phyloP scores from a whole-genome alignment of 2,329 filamentous ascomycete species.

The Metarhizium anisopliae region DNA sequence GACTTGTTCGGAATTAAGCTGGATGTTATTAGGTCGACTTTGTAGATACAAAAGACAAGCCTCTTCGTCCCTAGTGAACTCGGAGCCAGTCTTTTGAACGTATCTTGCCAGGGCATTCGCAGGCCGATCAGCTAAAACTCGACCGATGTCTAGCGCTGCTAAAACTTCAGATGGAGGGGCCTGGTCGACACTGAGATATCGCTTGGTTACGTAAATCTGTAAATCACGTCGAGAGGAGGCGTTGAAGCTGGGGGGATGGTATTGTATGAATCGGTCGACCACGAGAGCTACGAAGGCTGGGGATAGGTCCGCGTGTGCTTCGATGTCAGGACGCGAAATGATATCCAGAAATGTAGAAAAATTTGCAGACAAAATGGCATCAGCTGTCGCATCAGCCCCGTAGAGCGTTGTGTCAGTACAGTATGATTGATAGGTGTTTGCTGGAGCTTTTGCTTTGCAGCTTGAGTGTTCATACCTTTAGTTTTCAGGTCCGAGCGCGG shows the following conservation, averaged over 20 bases:
- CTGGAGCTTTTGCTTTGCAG: not conserved
- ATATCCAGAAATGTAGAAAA: conserved; percentile 69
- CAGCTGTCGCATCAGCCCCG: conserved; percentile 44
- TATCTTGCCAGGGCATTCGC: conserved; percentile 51
- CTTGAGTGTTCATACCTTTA: conserved; percentile 58
- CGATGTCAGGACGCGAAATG: conserved; percentile 55
- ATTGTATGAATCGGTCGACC: conserved; percentile 77
- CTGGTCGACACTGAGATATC: conserved; percentile 57
- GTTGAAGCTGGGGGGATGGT: conserved; percentile 79
- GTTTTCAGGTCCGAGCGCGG: conserved; percentile 72
- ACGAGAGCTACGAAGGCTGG: conserved; percentile 68
- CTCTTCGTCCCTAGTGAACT: conserved; percentile 69
- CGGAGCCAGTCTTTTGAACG: conserved; percentile 66
- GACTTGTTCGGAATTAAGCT: conserved; percentile 73
- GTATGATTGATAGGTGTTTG: not conserved
- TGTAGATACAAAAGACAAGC: conserved; percentile 47
- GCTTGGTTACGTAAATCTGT: conserved; percentile 54
- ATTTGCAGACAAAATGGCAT: conserved; percentile 79
- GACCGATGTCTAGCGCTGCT: conserved; percentile 59
- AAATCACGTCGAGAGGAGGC: conserved; percentile 64
- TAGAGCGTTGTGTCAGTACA: not conserved
- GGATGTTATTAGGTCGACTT: conserved; percentile 41
- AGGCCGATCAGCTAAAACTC: conserved; percentile 52
- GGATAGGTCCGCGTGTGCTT: conserved; percentile 56
- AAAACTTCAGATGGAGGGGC: conserved; percentile 63